These are phyloP conservation scores for Populus simonii DNA, from an alignment of 345 rosid species.

Conservation along the genomic window DNA sequence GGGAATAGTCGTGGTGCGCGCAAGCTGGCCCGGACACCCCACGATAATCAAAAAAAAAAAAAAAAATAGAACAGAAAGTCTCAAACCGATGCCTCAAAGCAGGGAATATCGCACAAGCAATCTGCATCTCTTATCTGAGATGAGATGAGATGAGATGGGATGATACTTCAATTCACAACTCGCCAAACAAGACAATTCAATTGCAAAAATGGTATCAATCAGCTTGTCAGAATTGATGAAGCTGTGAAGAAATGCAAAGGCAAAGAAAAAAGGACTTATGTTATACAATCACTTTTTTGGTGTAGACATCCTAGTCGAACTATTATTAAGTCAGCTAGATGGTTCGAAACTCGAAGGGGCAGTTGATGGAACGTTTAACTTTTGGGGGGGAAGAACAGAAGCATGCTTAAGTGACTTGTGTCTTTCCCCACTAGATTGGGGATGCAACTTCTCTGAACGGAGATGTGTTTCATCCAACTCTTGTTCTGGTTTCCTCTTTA, in stretches of 20 bases:
- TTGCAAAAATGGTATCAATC: constrained; percentile 38
- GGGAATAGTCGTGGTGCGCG: too few species aligned
- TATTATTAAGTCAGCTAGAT: constrained; percentile 36
- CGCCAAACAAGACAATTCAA: constrained; percentile 17
- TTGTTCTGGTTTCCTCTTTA: constrained; percentile 55
- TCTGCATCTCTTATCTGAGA: constrained; percentile 6
- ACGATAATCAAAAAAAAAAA: too few species aligned
- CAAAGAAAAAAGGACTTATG: neutral
- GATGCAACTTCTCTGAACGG: constrained; percentile 18
- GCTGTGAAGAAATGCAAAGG: neutral
- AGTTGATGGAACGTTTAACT: constrained; percentile 30
- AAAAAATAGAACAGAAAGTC: neutral
- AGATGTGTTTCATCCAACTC: constrained; percentile 41
- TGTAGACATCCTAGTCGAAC: constrained; percentile 19
- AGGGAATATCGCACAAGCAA: neutral
- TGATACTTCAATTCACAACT: neutral
- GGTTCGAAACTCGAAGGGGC: constrained; percentile 45
- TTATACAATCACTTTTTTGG: constrained; percentile 13
- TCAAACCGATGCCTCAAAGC: neutral
- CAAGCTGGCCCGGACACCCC: too few species aligned
- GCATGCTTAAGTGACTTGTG: constrained; percentile 34
- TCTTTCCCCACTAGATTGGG: constrained; percentile 33
- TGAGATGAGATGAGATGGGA: neutral
- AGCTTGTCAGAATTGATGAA: constrained; percentile 26
- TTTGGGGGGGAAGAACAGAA: constrained; percentile 27